Percentiles rank a stretch among this genome's conserved stretches.
Evolutionary conservation across 1,284 basidiomycete genomes (phyloP).

Genomic region (Porogramme epimiltina): DNA sequence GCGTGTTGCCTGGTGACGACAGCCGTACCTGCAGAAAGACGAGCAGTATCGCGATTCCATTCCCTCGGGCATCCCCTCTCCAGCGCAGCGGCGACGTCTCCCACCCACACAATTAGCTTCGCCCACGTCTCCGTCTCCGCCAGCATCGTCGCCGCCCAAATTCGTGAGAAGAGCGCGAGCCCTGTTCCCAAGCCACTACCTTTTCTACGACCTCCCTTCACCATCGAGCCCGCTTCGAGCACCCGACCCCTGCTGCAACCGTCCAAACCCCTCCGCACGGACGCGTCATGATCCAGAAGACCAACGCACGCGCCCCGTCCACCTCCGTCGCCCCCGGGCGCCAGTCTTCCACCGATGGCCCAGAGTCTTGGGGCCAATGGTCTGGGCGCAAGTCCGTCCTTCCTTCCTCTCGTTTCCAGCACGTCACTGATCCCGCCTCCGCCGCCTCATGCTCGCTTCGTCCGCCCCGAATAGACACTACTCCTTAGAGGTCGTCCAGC

Average conservation of each 20-base stretch:
- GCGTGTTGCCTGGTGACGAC: background rate
- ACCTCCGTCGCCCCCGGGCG: slow-evolving; percentile 32
- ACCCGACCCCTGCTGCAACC: slow-evolving; percentile 18
- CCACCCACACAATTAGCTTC: slow-evolving; percentile 17
- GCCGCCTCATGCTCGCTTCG: slow-evolving; percentile 13
- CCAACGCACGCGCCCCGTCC: slow-evolving; percentile 40
- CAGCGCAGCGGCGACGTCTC: slow-evolving; percentile 21
- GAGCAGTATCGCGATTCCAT: slow-evolving; percentile 9
- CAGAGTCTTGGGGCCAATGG: slow-evolving; percentile 44
- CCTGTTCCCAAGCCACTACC: slow-evolving; percentile 25
- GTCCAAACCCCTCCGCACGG: slow-evolving; percentile 21
- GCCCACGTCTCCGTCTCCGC: slow-evolving; percentile 9
- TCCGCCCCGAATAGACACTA: slow-evolving; percentile 58
- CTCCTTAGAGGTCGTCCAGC: slow-evolving; percentile 81
- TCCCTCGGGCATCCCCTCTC: slow-evolving; percentile 20
- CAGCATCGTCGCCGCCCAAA: slow-evolving; percentile 12
- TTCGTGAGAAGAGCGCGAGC: slow-evolving; percentile 23
- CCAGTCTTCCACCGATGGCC: slow-evolving; percentile 25
- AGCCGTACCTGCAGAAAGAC: background rate
- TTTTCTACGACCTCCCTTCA: slow-evolving; percentile 25
- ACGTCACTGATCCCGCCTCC: slow-evolving; percentile 7
- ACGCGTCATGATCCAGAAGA: slow-evolving; percentile 63
- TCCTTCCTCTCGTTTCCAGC: slow-evolving; percentile 14
- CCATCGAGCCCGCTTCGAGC: slow-evolving; percentile 12
- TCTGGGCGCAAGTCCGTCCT: slow-evolving; percentile 53